Percentiles rank a stretch among this genome's conserved stretches.
These are phyloP conservation scores for Escallonia rubra DNA, from an alignment of 129 eudicot genomes.

Conservation along the genomic window DNA sequence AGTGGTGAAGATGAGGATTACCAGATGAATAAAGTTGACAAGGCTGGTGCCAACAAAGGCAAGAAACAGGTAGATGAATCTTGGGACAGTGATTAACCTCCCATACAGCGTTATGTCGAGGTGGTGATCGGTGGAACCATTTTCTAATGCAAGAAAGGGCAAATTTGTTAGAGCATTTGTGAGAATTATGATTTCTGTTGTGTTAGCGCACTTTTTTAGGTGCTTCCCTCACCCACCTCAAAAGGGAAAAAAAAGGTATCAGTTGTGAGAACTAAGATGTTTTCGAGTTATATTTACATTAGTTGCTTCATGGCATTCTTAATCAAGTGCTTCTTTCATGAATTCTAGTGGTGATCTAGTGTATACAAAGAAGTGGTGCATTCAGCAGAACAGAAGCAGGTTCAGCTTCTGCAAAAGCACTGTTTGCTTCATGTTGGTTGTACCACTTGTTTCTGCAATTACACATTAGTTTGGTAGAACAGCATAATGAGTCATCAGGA, in stretches of 20 bases:
- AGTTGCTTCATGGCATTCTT: too few species aligned
- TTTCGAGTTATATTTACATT: too few species aligned
- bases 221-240: not conserved
- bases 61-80: constrained; percentile 44
- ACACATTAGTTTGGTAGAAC: too few species aligned
- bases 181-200: not conserved
- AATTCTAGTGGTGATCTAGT: too few species aligned
- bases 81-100: constrained; percentile 55
- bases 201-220: not conserved
- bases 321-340: too few species aligned
- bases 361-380: too few species aligned
- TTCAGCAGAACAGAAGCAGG: too few species aligned
- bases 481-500: too few species aligned
- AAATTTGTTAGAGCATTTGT: not conserved
- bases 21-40: not conserved
- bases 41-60: not conserved
- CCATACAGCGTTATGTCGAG: not conserved
- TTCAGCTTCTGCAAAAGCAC: too few species aligned
- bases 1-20: constrained; percentile 5
- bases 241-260: not conserved
- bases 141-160: not conserved
- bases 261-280: not conserved
- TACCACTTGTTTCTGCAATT: too few species aligned
- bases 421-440: too few species aligned
- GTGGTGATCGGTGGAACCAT: not conserved